Percentiles rank a stretch among this genome's conserved stretches.
Conservation (phyloP, 495 filamentous ascomycete species). For the Cairneyella variabilis region DNA sequence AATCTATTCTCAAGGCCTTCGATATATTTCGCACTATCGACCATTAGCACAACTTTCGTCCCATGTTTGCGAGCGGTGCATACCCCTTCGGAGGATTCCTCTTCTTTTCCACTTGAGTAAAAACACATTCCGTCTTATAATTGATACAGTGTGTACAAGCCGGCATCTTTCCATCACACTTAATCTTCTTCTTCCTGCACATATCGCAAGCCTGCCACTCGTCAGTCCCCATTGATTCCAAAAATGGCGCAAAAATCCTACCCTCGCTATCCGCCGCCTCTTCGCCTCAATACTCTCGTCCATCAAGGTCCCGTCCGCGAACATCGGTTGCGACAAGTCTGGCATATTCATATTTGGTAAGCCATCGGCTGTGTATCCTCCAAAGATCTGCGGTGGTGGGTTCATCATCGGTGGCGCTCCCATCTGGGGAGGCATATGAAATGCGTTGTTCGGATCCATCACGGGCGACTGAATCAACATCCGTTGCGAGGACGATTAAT, state of each 20-base stretch:
- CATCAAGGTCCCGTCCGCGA: constrained; percentile 51
- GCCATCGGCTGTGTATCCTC: constrained; percentile 56
- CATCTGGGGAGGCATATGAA: constrained; percentile 49
- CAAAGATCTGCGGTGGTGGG: constrained; percentile 68
- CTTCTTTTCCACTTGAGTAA: constrained; percentile 98
- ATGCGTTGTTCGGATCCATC: constrained; percentile 47
- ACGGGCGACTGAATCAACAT: constrained; percentile 17
- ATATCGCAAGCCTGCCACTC: constrained; percentile 86
- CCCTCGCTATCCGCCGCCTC: constrained; percentile 87
- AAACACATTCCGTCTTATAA: constrained; percentile 97
- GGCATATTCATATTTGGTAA: constrained; percentile 44
- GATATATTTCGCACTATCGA: constrained; percentile 86
- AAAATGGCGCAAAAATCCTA: constrained; percentile 37
- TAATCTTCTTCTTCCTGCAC: constrained; percentile 99
- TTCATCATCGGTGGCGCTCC: constrained; percentile 56
- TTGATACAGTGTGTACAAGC: constrained; percentile 95
- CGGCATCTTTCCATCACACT: constrained; percentile 95
- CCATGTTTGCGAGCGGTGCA: constrained; percentile 38
- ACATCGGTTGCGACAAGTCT: constrained; percentile 57
- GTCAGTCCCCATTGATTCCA: constrained; percentile 19
- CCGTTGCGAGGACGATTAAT: background rate
- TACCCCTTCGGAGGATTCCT: constrained; percentile 89
- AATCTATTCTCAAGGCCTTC: constrained; percentile 94
- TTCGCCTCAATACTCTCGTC: constrained; percentile 79
- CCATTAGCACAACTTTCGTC: background rate